These are phyloP conservation scores for Cucurbita maxima DNA, from an alignment of 306 rosid species.

Conservation along the genomic window DNA sequence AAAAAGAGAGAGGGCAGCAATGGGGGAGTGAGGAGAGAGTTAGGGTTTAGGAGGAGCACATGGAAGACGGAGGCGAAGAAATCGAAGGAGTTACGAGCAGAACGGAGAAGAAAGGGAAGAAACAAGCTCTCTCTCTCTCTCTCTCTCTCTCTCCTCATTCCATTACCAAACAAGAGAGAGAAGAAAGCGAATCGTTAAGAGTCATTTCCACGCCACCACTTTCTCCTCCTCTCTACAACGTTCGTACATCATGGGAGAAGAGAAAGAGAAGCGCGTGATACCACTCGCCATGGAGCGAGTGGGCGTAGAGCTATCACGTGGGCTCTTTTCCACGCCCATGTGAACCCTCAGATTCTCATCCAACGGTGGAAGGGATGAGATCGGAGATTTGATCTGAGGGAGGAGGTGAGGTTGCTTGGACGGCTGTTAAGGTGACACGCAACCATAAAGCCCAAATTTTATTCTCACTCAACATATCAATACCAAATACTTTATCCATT, in stretches of 20 bases:
- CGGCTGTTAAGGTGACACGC: neutral
- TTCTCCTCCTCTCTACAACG: neutral
- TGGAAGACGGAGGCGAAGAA: constrained; percentile 28
- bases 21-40: neutral
- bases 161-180: neutral
- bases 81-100: constrained; percentile 10
- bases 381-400: neutral
- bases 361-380: neutral
- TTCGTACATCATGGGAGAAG: neutral
- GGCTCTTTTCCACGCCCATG: neutral
- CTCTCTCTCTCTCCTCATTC: neutral
- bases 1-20: neutral
- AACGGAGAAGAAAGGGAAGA: constrained; percentile 6
- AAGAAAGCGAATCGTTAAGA: constrained; percentile 3
- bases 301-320: neutral
- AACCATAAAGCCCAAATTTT: neutral
- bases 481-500: too few species aligned
- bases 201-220: constrained; percentile 38
- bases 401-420: neutral
- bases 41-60: constrained; percentile 17
- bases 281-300: neutral
- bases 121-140: neutral
- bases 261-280: neutral
- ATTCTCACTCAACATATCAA: too few species aligned
- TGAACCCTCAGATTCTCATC: neutral